Evolutionary conservation across 2,329 filamentous ascomycete species (phyloP), one percentile per base, ranked within the genome.

Genomic region (Fusarium subglutinans): DNA sequence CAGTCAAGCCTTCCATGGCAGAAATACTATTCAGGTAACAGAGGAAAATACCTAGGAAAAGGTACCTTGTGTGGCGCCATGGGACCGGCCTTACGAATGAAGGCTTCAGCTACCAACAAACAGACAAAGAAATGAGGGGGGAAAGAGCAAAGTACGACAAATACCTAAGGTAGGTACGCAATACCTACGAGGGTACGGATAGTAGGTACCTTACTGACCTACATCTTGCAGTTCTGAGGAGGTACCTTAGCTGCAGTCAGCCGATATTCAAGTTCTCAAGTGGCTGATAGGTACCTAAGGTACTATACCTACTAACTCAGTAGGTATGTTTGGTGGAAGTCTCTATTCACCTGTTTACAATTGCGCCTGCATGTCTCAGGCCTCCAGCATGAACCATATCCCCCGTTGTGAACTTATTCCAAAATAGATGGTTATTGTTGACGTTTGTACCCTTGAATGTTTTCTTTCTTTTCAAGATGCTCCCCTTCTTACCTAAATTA

Each of bases 171-270:
- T 17, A 56, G 33, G 33, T 35, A 56, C 24, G 45, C 53, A 54
- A 47, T 45, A 44, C 41, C 9, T n/a, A 13, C 30, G 8, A 30
- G 8, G 41, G n/a, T 43, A 43, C 26, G 26, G 26, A 26, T 26
- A 26, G 41, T 43, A 43, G 41, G 41, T 17, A 44, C n/a, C n/a
- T n/a, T n/a, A n/a, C 43, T 28, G 15, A 15, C 45, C 26, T 28
- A 47, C 45, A 28, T 47, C 45, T 37, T 26, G 22, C 41, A 30
- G 17, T 28, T 18, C 44, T 40, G 24, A 26, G 50, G 33, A 38
- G 22, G 18, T 38, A n/a, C n/a, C n/a, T n/a, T n/a, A 30, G 62
- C 55, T 67, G 70, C 47, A 59, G 63, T 62, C 63, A 74, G 50
- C 67, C 71, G 71, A 51, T 65, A 59, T 35, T 57, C 51, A 37